phyloP scores from a whole-genome alignment of 495 filamentous ascomycete species.

The Copromyces sp. region DNA sequence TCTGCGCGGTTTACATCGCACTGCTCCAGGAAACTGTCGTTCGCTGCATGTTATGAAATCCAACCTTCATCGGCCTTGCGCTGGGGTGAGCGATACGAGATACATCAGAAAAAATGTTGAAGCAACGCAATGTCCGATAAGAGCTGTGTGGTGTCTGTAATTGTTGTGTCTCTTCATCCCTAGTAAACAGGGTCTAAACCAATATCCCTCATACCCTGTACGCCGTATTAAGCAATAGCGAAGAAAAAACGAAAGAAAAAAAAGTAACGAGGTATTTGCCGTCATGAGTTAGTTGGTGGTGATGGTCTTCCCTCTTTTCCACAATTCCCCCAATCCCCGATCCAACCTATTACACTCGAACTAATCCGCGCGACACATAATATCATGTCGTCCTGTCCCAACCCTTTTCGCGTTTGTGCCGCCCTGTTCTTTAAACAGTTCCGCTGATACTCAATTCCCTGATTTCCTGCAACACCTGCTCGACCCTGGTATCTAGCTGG shows the following conservation, averaged over 20 bases:
- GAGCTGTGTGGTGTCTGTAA: neutral
- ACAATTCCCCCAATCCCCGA: neutral
- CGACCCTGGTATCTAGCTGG: slow-evolving; percentile 81
- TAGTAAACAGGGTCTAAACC: neutral
- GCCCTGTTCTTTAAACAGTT: slow-evolving; percentile 32
- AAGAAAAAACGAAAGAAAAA: neutral
- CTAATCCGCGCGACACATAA: neutral
- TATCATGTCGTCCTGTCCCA: neutral
- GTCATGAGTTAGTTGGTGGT: neutral
- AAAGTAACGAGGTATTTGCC: neutral
- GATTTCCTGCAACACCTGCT: slow-evolving; percentile 95
- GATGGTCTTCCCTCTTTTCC: neutral
- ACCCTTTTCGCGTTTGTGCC: neutral
- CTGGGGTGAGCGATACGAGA: neutral
- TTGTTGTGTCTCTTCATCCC: neutral
- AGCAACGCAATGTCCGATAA: neutral
- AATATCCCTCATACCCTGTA: slow-evolving; percentile 6
- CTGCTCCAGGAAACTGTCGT: neutral
- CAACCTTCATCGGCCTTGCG: neutral
- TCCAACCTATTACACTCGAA: neutral
- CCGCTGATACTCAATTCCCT: slow-evolving; percentile 84
- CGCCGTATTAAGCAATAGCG: neutral
- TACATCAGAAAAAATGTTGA: neutral
- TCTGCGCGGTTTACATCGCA: neutral
- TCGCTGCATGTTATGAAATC: neutral